Conservation (phyloP, 2,329 filamentous ascomycete genomes). For the Microdochium paspali region DNA sequence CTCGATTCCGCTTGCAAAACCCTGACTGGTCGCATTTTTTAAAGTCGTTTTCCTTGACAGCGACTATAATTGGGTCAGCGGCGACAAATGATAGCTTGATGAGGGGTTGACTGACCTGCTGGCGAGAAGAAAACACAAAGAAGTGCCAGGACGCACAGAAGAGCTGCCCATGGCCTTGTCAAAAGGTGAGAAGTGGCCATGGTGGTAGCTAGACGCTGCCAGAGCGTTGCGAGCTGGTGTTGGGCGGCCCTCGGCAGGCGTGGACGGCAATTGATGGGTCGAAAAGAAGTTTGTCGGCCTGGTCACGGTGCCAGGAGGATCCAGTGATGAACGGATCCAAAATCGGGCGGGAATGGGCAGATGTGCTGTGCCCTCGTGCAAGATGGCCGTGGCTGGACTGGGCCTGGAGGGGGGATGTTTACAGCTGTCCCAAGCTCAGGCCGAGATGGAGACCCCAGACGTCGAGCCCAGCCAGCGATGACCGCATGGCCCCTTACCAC, state of each 20-base stretch:
- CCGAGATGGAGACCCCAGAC: neutral
- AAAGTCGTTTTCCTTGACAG: slow-evolving; percentile 94
- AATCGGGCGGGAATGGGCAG: neutral
- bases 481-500: neutral
- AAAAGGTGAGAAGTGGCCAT: slow-evolving; percentile 42
- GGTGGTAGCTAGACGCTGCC: slow-evolving; percentile 16
- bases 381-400: neutral
- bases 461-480: neutral
- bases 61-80: slow-evolving; percentile 36
- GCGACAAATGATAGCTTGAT: slow-evolving; percentile 1
- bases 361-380: neutral
- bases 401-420: neutral
- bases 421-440: neutral
- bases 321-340: neutral
- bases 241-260: neutral
- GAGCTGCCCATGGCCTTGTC: slow-evolving; percentile 56
- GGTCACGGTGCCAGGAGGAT: neutral
- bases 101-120: slow-evolving; percentile 43
- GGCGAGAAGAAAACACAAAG: slow-evolving; percentile 53
- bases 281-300: neutral
- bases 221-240: neutral
- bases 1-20: slow-evolving; percentile 93
- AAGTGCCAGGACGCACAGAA: slow-evolving; percentile 48
- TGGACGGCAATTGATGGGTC: neutral
- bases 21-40: slow-evolving; percentile 94